Evolutionary conservation across 1,284 basidiomycete genomes (phyloP), one percentile per base, ranked within the genome.

Genomic region (Phaffia rhodozyma): DNA sequence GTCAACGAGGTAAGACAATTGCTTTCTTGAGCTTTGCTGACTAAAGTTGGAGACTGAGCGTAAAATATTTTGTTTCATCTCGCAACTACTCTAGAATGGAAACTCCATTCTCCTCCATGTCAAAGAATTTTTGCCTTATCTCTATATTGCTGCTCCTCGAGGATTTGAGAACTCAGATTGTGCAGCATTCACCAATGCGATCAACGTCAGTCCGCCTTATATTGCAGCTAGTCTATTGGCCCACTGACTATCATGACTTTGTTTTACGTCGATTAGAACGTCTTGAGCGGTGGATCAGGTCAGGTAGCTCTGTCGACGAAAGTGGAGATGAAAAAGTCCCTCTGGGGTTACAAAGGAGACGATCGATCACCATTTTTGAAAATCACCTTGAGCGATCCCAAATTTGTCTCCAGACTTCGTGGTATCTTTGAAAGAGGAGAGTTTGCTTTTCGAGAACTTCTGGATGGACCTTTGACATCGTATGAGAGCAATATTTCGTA

Each of bases 401-500:
- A 82, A 68, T 56, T 66, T 58, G 47, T 34, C n/a, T 62, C 66
- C n/a, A 32, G 25, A 63, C 69, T 58, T 74, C 74, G 76, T 92
- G 88, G 89, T 69, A 73, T 89, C 63, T 93, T 97, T 70, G 92
- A 97, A 70, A 80, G 84, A 54, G 89, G 86, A 30, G 87, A 92
- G 75, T 83, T 87, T 67, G 76, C 78, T 32, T 94, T 84, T 74
- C 80, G 84, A 63, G 83, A 81, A 55, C 76, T 89, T 21, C 91
- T 90, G 70, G 70, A 77, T 21, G 82, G 81, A 1, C 70, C 76
- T 5, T 68, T 77, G n/a, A 70, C 84, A 53, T 96, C 92, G 0
- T 97, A 82, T 69, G 92, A 97, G 74, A 94, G 91, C 72, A 96
- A 97, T 72, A 87, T 97, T 62, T 83, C 83, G 0, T 97, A 89